Evolutionary conservation across 2,329 filamentous ascomycete genomes (phyloP), one percentile per base, ranked within the genome.

Genomic region (Achaetomium macrosporum): DNA sequence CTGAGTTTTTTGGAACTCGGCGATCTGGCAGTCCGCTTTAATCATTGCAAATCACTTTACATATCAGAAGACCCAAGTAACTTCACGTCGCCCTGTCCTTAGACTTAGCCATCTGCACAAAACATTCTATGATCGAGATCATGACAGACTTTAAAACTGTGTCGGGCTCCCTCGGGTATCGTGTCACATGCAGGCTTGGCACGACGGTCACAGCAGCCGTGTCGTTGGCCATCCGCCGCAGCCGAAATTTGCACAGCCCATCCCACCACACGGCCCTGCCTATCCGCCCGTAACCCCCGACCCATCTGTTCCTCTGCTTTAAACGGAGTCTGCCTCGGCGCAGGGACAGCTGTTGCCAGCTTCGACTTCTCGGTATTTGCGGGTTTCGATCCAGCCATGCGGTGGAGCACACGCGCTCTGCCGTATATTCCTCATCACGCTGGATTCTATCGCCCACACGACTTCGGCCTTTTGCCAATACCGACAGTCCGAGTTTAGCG

Each of bases 381-480:
- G 20, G 31, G 40, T 45, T 56, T 49, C 49, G 50, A 37, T 36
- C 47, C 54, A 63, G 56, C 59, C 57, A 83, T 83, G 81, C 76
- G 73, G 80, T 73, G 75, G 78, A 78, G 75, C 70, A 65, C 60
- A 63, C 68, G 60, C 59, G 59, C 77, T 80, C 79, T 76, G 74
- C 76, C 74, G 76, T 76, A 75, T 69, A 68, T 65, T 39, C 51
- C 41, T 61, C 68, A 59, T 63, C 76, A 81, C 70, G 67, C 76
- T 83, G 79, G 80, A 83, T 77, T 68, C 76, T 65, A 71, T 76
- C 77, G 68, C 72, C 51, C 62, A 63, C 58, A 42, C 55, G 31
- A 62, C 68, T 56, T 62, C 69, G 59, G 64, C 67, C 57, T 63
- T 69, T 57, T 60, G 69, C 62, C 61, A 64, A 63, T 57, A 63